Conservation (phyloP, 345 rosid genomes). For the Tarenaya hassleriana region DNA sequence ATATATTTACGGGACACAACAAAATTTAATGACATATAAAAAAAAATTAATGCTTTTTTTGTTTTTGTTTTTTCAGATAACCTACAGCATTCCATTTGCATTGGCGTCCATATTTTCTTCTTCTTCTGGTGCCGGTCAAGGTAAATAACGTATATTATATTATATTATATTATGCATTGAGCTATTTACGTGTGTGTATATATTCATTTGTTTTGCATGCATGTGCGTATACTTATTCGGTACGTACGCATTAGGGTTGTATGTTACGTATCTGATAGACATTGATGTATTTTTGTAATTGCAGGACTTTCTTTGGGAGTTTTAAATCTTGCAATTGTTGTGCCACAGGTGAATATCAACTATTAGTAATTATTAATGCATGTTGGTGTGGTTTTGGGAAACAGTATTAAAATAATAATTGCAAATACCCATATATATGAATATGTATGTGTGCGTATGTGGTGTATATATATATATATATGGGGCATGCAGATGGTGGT, state of each 20-base stretch:
- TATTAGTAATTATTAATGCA: background rate
- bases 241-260: background rate
- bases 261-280: background rate
- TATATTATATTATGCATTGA: background rate
- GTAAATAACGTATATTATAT: slow-evolving; percentile 32
- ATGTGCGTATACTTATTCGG: background rate
- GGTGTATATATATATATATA: background rate
- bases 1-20: too few relatives aligned
- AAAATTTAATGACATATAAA: too few relatives aligned
- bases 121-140: slow-evolving; percentile 69
- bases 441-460: background rate
- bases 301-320: slow-evolving; percentile 82
- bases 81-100: slow-evolving; percentile 72
- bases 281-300: background rate
- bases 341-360: slow-evolving; percentile 53
- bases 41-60: too few relatives aligned
- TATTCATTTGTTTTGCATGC: background rate
- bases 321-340: slow-evolving; percentile 67
- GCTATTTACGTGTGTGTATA: background rate
- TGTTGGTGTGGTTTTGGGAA: background rate
- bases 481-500: slow-evolving; percentile 53
- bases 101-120: slow-evolving; percentile 72
- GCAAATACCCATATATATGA: background rate
- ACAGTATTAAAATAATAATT: background rate
- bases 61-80: slow-evolving; percentile 37